These are phyloP conservation scores for Plasmopara muralis DNA, from an alignment of 352 stramenopile genomes.

Conservation along the genomic window DNA sequence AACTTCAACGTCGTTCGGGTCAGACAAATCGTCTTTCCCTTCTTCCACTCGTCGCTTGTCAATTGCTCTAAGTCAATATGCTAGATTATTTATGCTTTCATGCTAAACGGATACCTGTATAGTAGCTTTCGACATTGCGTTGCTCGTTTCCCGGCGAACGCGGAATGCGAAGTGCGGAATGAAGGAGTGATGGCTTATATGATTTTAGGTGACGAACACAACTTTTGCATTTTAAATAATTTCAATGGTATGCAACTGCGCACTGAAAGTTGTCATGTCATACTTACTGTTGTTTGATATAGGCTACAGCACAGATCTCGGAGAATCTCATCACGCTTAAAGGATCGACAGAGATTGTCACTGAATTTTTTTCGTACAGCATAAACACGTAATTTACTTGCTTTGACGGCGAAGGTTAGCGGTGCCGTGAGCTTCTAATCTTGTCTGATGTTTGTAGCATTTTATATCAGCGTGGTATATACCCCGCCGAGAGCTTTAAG, in stretches of 20 bases:
- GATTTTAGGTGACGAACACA: slow-evolving; percentile 9
- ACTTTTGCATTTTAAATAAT: slow-evolving; percentile 13
- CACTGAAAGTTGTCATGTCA: background rate
- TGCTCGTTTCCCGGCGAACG: slow-evolving; percentile 1
- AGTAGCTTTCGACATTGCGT: slow-evolving; percentile 10
- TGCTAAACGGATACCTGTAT: slow-evolving; percentile 8
- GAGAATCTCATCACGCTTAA: slow-evolving; percentile 98
- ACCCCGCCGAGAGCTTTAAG: slow-evolving; percentile 97
- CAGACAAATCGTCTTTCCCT: slow-evolving; percentile 4
- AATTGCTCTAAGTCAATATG: background rate
- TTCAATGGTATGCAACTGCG: slow-evolving; percentile 5
- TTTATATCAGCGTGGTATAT: slow-evolving; percentile 95
- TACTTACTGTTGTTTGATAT: slow-evolving; percentile 2
- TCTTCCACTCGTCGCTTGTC: slow-evolving; percentile 11
- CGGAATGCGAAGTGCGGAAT: slow-evolving; percentile 7
- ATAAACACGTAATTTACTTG: slow-evolving; percentile 91
- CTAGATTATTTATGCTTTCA: background rate
- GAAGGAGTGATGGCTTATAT: slow-evolving; percentile 12
- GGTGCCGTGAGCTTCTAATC: slow-evolving; percentile 6
- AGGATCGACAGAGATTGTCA: slow-evolving; percentile 97
- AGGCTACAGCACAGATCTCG: slow-evolving; percentile 63
- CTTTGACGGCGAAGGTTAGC: slow-evolving; percentile 1
- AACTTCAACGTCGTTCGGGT: slow-evolving; percentile 23
- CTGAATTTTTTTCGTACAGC: slow-evolving; percentile 99
- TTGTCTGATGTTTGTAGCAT: slow-evolving; percentile 49